phyloP scores from a whole-genome alignment of 106 monocot genomes.

The Acorus calamus region DNA sequence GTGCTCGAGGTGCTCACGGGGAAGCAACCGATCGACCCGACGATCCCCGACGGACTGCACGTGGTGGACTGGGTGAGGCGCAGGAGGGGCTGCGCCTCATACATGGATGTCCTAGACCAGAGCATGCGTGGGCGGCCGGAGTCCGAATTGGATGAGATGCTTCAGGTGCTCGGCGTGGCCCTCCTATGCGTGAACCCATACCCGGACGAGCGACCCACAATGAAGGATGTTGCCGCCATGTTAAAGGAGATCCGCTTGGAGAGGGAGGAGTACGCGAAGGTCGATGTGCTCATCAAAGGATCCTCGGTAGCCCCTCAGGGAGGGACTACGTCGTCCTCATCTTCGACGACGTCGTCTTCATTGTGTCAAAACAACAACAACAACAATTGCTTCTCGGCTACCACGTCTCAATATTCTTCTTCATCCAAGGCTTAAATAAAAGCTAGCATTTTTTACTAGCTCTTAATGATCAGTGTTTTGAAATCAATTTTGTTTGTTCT shows the following conservation, averaged over 20 bases:
- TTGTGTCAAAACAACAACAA: conserved; percentile 3
- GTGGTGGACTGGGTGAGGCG: conserved; percentile 76
- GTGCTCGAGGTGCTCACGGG: conserved; percentile 88
- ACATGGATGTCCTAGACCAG: conserved; percentile 53
- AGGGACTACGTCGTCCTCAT: neutral
- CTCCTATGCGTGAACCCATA: conserved; percentile 61
- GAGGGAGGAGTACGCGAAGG: conserved; percentile 65
- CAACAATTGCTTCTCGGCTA: conserved; percentile 15
- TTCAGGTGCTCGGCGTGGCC: conserved; percentile 75
- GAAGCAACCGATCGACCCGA: conserved; percentile 88
- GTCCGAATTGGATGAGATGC: conserved; percentile 71
- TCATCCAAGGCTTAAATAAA: conserved; percentile 13
- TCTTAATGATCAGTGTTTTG: too few species aligned
- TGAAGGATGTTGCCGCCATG: conserved; percentile 97
- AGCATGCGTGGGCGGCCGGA: conserved; percentile 37
- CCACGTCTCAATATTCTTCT: neutral
- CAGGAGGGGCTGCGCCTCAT: conserved; percentile 22
- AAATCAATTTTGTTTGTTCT: neutral
- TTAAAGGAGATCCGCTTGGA: conserved; percentile 77
- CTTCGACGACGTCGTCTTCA: conserved; percentile 13
- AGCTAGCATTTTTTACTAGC: too few species aligned
- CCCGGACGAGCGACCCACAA: conserved; percentile 77
- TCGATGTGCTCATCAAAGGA: conserved; percentile 57
- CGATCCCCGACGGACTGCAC: conserved; percentile 67
- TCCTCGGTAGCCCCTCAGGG: conserved; percentile 9